These are phyloP conservation scores for Cordyceps farinosa DNA, from an alignment of 2,329 filamentous ascomycete genomes.

Conservation along the genomic window DNA sequence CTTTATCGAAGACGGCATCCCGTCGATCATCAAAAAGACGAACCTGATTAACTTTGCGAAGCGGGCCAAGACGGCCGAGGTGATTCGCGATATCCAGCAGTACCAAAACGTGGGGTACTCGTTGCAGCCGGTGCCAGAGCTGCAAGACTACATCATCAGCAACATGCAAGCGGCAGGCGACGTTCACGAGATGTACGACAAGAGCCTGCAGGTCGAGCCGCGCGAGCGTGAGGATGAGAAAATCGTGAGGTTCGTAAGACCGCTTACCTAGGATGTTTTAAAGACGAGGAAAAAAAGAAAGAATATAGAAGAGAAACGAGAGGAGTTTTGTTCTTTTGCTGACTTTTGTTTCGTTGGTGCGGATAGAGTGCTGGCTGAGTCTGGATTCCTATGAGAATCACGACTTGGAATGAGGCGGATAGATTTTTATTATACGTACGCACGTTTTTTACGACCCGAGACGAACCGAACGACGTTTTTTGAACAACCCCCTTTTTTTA, in stretches of 20 bases:
- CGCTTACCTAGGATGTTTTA: not conserved
- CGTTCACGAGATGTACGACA: conserved; percentile 99
- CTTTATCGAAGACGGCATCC: conserved; percentile 98
- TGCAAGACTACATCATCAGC: conserved; percentile 94
- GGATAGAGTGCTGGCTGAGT: conserved; percentile 56
- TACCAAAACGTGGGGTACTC: conserved; percentile 98
- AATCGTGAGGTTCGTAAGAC: conserved; percentile 81
- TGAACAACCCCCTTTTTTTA: not conserved
- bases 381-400: conserved; percentile 52
- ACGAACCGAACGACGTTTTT: conserved; percentile 10
- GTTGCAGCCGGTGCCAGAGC: conserved; percentile 80
- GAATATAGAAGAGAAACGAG: not conserved
- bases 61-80: conserved; percentile 94
- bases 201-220: conserved; percentile 88
- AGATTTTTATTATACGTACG: conserved; percentile 13
- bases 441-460: conserved; percentile 15
- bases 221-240: conserved; percentile 98
- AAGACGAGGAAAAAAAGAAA: not conserved
- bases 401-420: not conserved
- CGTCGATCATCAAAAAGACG: conserved; percentile 92
- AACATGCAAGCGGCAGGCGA: conserved; percentile 95
- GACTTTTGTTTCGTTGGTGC: conserved; percentile 7
- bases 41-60: conserved; percentile 98
- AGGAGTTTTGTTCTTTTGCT: conserved; percentile 13
- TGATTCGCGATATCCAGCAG: conserved; percentile 97